These are phyloP conservation scores for Apiotrichum sp. DNA, from an alignment of 1,284 basidiomycete genomes.

Conservation along the genomic window DNA sequence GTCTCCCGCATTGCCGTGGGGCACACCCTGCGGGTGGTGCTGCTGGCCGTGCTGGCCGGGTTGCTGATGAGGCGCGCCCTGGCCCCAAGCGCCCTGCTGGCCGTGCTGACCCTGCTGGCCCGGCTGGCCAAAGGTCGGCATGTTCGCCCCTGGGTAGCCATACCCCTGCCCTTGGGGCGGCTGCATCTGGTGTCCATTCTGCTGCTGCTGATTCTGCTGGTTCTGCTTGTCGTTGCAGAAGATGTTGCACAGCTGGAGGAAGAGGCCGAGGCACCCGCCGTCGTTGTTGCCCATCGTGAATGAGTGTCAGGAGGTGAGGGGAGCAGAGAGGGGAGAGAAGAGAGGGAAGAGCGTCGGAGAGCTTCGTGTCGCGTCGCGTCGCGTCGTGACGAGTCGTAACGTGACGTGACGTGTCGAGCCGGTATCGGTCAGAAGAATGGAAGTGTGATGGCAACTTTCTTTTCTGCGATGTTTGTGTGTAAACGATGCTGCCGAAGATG, in stretches of 20 bases:
- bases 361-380: no score
- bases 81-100: slow-evolving; percentile 7
- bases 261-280: slow-evolving; percentile 4
- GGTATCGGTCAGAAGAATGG: no score
- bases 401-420: no score
- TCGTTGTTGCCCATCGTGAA: slow-evolving; percentile 5
- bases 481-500: no score
- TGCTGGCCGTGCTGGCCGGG: slow-evolving; percentile 10
- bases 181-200: slow-evolving; percentile 19
- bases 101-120: slow-evolving; percentile 1
- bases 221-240: slow-evolving; percentile 22
- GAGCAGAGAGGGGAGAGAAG: no score
- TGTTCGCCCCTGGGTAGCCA: slow-evolving; percentile 14
- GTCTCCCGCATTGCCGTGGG: no score
- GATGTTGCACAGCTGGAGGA: slow-evolving; percentile 21
- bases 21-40: slow-evolving; percentile 7
- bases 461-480: no score
- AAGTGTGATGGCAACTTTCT: no score
- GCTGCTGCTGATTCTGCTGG: slow-evolving; percentile 17
- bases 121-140: slow-evolving; percentile 5
- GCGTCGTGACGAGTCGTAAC: no score
- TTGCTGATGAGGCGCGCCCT: slow-evolving; percentile 5
- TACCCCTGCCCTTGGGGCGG: slow-evolving; percentile 17
- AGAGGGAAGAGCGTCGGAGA: no score
- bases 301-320: no score